Conservation (phyloP, 305 asterid genomes). For the Fraxinus baroniana region DNA sequence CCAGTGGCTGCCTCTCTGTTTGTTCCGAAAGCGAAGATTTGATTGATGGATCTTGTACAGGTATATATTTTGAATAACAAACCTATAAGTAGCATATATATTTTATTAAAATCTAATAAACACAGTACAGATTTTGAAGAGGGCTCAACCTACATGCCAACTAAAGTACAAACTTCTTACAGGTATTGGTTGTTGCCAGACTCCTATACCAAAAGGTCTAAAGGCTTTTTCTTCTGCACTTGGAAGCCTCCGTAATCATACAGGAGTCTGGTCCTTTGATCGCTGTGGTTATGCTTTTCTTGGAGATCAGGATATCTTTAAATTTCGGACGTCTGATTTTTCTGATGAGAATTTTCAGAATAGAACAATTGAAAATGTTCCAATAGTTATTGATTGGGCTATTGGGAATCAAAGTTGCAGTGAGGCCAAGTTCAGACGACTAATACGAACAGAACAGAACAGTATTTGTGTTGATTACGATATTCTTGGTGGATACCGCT, state of each 20-base stretch:
- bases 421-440: too few relatives aligned
- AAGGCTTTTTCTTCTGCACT: conserved; percentile 11
- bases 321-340: conserved; percentile 24
- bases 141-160: not conserved
- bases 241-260: conserved; percentile 5
- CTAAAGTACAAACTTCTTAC: conserved; percentile 16
- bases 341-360: conserved; percentile 18
- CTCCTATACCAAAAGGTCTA: conserved; percentile 32
- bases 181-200: conserved; percentile 58
- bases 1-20: conserved; percentile 32
- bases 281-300: conserved; percentile 38
- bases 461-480: conserved; percentile 31
- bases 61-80: not conserved
- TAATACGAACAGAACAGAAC: too few relatives aligned
- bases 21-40: conserved; percentile 30
- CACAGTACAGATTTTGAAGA: not conserved
- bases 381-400: conserved; percentile 41
- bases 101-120: too few relatives aligned
- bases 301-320: conserved; percentile 27
- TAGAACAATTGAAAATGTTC: conserved; percentile 20
- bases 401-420: conserved; percentile 34
- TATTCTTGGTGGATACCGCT: conserved; percentile 32
- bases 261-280: conserved; percentile 18
- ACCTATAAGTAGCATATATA: too few relatives aligned
- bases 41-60: conserved; percentile 36